These are phyloP conservation scores for Angomonas desouzai DNA, from an alignment of 208 protist species.

Conservation along the genomic window DNA sequence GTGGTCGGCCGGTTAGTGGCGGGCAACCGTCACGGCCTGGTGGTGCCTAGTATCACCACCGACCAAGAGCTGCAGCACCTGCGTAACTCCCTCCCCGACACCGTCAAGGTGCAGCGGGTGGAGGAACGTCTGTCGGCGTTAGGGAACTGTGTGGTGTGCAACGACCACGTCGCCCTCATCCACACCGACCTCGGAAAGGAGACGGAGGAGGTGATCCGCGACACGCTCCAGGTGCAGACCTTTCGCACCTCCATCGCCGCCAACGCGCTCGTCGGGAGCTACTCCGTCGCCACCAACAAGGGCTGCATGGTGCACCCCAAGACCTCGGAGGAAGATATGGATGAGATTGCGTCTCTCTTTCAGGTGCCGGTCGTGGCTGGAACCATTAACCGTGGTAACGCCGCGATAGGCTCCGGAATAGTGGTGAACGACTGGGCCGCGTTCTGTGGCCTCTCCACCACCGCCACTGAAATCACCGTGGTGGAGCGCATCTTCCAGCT, in stretches of 20 bases:
- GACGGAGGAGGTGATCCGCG: conserved; percentile 99
- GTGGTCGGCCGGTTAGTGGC: conserved; percentile 97
- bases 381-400: conserved; percentile 98
- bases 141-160: conserved; percentile 99
- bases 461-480: conserved; percentile 98
- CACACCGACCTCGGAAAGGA: conserved; percentile 99
- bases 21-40: conserved; percentile 98
- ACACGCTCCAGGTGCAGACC: conserved; percentile 98
- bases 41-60: conserved; percentile 98
- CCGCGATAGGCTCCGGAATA: conserved; percentile 92
- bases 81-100: conserved; percentile 98
- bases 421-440: conserved; percentile 99
- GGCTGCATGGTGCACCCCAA: conserved; percentile 97
- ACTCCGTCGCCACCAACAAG: conserved; percentile 97
- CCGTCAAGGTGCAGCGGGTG: conserved; percentile 95
- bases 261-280: conserved; percentile 98
- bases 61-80: conserved; percentile 99
- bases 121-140: conserved; percentile 99
- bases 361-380: conserved; percentile 99
- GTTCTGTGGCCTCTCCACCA: conserved; percentile 98
- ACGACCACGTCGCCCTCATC: conserved; percentile 99
- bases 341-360: conserved; percentile 98
- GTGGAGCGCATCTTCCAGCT: conserved; percentile 99
- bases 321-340: conserved; percentile 97
- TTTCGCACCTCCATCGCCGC: conserved; percentile 98